A percentile compares a stretch with the other conserved stretches of the same genome.
These are phyloP conservation scores for Fusarium compactum DNA, from an alignment of 2,329 filamentous ascomycete species.

Conservation along the genomic window DNA sequence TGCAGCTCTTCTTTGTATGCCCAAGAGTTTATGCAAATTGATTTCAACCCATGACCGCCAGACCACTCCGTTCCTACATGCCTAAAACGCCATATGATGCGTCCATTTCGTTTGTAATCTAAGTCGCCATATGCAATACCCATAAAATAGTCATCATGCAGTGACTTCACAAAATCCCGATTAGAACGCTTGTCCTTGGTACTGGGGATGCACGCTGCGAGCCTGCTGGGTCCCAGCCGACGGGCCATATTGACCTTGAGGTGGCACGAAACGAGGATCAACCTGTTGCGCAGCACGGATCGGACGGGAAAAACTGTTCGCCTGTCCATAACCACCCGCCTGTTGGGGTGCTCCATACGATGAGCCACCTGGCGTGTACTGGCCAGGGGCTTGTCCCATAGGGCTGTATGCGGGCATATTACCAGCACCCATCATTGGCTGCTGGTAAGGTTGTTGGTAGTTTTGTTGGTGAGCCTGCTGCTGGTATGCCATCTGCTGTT, in stretches of 20 bases:
- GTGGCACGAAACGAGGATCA: conserved; percentile 48
- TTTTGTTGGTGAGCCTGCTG: conserved; percentile 63
- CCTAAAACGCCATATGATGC: conserved; percentile 38
- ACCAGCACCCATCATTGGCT: conserved; percentile 45
- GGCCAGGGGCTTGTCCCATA: conserved; percentile 41
- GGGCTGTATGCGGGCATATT: conserved; percentile 44
- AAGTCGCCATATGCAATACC: conserved; percentile 22
- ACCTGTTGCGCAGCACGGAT: conserved; percentile 48
- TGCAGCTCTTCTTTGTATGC: conserved; percentile 26
- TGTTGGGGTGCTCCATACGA: conserved; percentile 44
- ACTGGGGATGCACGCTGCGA: conserved; percentile 47
- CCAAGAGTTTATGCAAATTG: conserved; percentile 31
- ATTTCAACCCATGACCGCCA: conserved; percentile 24
- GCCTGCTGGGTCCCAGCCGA: conserved; percentile 34
- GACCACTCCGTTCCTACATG: conserved; percentile 23
- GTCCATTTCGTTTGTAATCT: conserved; percentile 28
- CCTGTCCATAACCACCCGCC: conserved; percentile 33
- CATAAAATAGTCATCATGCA: conserved; percentile 9
- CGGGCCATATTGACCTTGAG: conserved; percentile 49
- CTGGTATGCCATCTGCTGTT: conserved; percentile 50
- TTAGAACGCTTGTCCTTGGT: conserved; percentile 56
- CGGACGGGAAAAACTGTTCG: conserved; percentile 51
- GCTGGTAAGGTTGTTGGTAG: conserved; percentile 42
- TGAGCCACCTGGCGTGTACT: conserved; percentile 38
- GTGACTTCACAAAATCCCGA: neutral